Base-by-base conservation (phyloP, 1,284 basidiomycete genomes). In the Entoloma clypeatum region DNA sequence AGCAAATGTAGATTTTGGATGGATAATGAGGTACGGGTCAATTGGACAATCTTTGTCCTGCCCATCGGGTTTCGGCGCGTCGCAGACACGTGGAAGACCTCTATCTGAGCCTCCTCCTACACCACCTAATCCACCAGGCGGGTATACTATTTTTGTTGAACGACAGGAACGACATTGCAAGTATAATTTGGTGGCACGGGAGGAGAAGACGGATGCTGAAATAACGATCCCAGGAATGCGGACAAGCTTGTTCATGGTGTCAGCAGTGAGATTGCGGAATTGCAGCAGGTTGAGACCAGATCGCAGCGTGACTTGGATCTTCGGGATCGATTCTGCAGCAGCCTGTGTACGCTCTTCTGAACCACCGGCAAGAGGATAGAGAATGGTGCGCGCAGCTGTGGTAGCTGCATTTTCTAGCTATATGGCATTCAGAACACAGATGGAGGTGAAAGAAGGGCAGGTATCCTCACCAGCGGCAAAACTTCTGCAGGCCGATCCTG, bases 211-310 rank as follows among this genome's bases (percentile, higher is more conserved):
- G 4, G 94, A 96, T 1, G 96, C 88, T 26, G 94, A 95, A 60
- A 99, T 97, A 59, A 99, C 93, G 56, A 99, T 99, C 23, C 96
- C 96, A 1, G 96, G 96, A 29, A 99, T 80, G 48, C 96, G 86
- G 24, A 99, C 95, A 29, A 99, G 83, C 55, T 91, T 93, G 56
- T 94, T 93, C 73, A 98, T 89, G 19, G 87, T 93, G 53, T 94
- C 80, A 4, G 96, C 95, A 46, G 85, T 87, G 30, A 97, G 77
- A 41, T 96, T 91, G 36, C 96, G 83, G 67, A 99, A 98, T 58
- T 92, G 90, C 47, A 91, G 81, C 67, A 99, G 77, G 64, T 96
- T 96, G 50, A 93, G 77, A 7, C 87, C 87, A 13, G 90, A 93
- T 55, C 79, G 83, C 26, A 99, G 72, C 18, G 88, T 92, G 40